Conservation (phyloP, 116 monocot species). For the Dioscorea cayenensis region DNA sequence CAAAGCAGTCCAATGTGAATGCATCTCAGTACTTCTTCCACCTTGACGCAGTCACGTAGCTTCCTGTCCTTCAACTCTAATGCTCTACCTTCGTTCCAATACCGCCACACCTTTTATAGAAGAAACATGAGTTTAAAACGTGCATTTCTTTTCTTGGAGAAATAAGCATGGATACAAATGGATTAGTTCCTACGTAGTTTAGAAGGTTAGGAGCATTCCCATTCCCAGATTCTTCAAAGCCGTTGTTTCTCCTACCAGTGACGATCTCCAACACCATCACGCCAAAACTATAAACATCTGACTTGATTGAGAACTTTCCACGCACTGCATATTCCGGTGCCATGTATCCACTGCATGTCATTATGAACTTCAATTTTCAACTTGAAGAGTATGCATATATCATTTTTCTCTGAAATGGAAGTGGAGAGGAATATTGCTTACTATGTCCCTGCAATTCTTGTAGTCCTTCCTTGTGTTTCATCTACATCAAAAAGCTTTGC, state of each 20-base stretch:
- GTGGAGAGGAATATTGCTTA: slow-evolving; percentile 8
- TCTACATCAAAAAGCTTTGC: slow-evolving; percentile 22
- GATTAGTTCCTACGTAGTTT: slow-evolving; percentile 18
- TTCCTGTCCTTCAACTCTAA: slow-evolving; percentile 1
- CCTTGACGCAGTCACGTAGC: background rate
- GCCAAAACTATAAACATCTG: no score
- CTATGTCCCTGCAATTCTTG: slow-evolving; percentile 28
- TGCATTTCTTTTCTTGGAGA: background rate
- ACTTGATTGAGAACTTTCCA: slow-evolving; percentile 22
- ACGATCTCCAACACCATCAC: no score
- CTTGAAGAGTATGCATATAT: no score
- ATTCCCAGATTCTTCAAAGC: background rate
- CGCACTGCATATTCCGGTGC: slow-evolving; percentile 25
- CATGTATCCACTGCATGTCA: slow-evolving; percentile 26
- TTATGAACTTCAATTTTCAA: no score
- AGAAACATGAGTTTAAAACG: no score
- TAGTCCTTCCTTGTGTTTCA: slow-evolving; percentile 11
- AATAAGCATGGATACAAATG: background rate
- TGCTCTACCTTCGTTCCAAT: slow-evolving; percentile 7
- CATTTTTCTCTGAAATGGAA: no score
- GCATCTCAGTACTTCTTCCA: slow-evolving; percentile 12
- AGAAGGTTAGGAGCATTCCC: slow-evolving; percentile 9
- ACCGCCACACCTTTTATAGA: slow-evolving; percentile 10
- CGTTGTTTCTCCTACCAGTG: slow-evolving; percentile 11
- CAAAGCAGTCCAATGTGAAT: slow-evolving; percentile 16